Evolutionary conservation across 2,329 filamentous ascomycete genomes (phyloP), one percentile per base, ranked within the genome.

Genomic region (Ceratocystis variospora): DNA sequence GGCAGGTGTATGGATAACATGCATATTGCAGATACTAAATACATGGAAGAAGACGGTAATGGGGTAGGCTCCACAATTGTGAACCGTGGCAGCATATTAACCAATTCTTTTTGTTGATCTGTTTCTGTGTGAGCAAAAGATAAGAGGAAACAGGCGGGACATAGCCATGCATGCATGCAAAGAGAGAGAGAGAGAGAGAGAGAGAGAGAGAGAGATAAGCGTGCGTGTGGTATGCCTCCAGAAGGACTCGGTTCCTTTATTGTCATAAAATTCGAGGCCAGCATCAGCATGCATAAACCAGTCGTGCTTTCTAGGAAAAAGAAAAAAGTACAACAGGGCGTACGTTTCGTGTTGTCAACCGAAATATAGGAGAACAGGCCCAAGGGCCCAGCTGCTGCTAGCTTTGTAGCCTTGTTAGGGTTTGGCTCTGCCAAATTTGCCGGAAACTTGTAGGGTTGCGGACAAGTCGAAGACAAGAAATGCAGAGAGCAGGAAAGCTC

Each of bases 91-190:
- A 66, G 45, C 12, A 31, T 62, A 8, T 50, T 6, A 28, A 25
- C 64, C 64, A 66, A 66, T 62, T 64, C 64, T 62, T 62, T 53
- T 33, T 31, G 10, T 31, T n/a, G n/a, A 22, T 41, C 37, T 31
- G 37, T 15, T 41, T 65, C 33, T 8, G 17, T 41, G 37, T 41
- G 37, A 12, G 12, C 37, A 41, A 41, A 41, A 41, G 37, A 41
- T 41, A 15, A 41, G 22, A 12, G 48, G 1, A 19, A 7, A 7
- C 48, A n/a, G 17, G 22, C n/a, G 48, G 15, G 2, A 19, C 48
- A 53, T 25, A 2, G 6, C 22, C 0, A 50, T 22, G 4, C 12
- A 15, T 41, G 37, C 12, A 5, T 5, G 37, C 12, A 41, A 15
- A 41, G 37, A 4, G 37, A 25, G 22, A 41, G 12, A 41, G 37